phyloP scores from a whole-genome alignment of 345 rosid genomes.

The Corchorus capsularis region DNA sequence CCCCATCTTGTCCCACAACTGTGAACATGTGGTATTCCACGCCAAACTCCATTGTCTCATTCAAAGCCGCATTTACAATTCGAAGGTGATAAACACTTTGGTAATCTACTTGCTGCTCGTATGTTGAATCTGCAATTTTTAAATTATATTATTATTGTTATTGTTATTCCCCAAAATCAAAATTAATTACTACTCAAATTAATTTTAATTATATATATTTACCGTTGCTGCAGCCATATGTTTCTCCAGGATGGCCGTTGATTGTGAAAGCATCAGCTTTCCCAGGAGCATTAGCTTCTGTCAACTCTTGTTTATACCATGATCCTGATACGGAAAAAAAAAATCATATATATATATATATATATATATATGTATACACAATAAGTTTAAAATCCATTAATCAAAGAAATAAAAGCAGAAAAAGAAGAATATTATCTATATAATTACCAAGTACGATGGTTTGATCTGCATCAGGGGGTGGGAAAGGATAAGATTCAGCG shows the following conservation, averaged over 20 bases:
- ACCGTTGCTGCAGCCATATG: constrained; percentile 36
- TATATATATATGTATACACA: too few species aligned
- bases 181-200: too few species aligned
- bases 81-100: constrained; percentile 32
- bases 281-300: constrained; percentile 30
- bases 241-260: constrained; percentile 51
- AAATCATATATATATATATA: too few species aligned
- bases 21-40: constrained; percentile 34
- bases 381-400: not conserved
- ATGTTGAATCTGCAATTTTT: constrained; percentile 28
- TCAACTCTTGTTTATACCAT: constrained; percentile 48
- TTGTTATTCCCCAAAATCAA: too few species aligned
- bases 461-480: constrained; percentile 34
- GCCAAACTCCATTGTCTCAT: constrained; percentile 30
- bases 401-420: not conserved
- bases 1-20: constrained; percentile 33
- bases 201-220: not conserved
- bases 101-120: constrained; percentile 4
- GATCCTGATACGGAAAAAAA: constrained; percentile 15
- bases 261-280: constrained; percentile 50
- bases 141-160: not conserved
- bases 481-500: constrained; percentile 24
- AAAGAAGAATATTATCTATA: not conserved
- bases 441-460: constrained; percentile 37
- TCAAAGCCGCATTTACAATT: constrained; percentile 28